phyloP scores from a whole-genome alignment of 192 early-diverging fungal genomes.

The Haplosporangium gracile region DNA sequence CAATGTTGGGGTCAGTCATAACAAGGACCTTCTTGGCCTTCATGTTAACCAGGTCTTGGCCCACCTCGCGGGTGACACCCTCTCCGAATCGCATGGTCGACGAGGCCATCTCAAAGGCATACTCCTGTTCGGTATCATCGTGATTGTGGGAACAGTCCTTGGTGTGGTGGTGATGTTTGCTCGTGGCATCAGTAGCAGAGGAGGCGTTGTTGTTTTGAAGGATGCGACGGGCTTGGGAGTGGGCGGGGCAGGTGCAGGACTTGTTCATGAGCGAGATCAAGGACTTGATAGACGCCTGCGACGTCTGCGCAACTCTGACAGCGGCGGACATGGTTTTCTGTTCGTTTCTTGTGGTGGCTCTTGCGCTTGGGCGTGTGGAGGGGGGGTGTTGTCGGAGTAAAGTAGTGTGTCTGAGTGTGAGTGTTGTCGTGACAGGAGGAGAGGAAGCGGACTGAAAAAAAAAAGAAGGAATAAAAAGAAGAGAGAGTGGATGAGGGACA shows the following conservation, averaged over 20 bases:
- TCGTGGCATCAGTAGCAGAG: background rate
- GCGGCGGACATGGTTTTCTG: slow-evolving; percentile 32
- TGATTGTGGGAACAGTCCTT: slow-evolving; percentile 16
- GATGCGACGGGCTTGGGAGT: slow-evolving; percentile 39
- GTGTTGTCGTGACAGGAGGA: background rate
- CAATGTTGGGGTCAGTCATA: slow-evolving; percentile 84
- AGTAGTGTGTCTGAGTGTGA: background rate
- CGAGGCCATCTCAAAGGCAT: slow-evolving; percentile 91
- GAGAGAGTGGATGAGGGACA: background rate
- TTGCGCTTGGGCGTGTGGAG: background rate
- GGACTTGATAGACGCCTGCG: slow-evolving; percentile 49
- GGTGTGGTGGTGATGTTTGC: slow-evolving; percentile 33
- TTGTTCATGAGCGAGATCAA: slow-evolving; percentile 57
- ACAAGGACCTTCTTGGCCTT: slow-evolving; percentile 87
- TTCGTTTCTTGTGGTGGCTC: background rate
- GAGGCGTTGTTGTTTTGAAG: slow-evolving; percentile 19
- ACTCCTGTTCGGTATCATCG: slow-evolving; percentile 59
- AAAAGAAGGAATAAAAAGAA: background rate
- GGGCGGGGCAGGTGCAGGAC: slow-evolving; percentile 54
- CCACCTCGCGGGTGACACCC: slow-evolving; percentile 88
- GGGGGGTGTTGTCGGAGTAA: background rate
- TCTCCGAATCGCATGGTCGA: slow-evolving; percentile 89
- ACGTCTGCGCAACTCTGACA: slow-evolving; percentile 43
- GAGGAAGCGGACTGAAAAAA: background rate
- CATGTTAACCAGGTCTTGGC: slow-evolving; percentile 86